phyloP scores from a whole-genome alignment of 768 basidiomycete species.

The Lentinula lateritia region DNA sequence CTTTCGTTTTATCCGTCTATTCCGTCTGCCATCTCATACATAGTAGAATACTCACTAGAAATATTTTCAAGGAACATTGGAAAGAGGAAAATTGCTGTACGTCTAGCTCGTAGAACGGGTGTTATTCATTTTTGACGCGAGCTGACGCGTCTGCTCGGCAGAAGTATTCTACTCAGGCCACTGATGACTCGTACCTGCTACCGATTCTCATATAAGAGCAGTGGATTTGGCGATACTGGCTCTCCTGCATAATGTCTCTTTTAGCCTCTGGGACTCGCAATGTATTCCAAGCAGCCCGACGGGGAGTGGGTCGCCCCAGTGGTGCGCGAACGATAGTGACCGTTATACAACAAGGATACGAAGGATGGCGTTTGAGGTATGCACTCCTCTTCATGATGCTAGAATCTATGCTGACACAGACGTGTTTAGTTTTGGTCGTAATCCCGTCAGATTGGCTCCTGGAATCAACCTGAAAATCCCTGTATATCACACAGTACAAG shows the following conservation, averaged over 20 bases:
- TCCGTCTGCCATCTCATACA: too few species aligned
- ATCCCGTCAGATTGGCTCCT: constrained; percentile 38
- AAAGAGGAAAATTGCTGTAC: too few species aligned
- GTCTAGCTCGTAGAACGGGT: too few species aligned
- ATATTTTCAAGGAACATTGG: too few species aligned
- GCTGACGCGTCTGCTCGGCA: neutral
- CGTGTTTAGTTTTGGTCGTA: constrained; percentile 33
- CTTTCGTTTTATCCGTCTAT: too few species aligned
- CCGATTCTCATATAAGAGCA: neutral
- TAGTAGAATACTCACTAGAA: too few species aligned
- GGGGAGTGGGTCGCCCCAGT: neutral
- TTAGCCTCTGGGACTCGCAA: neutral
- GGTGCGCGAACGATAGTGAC: constrained; percentile 33
- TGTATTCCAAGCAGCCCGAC: neutral
- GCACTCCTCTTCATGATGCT: constrained; percentile 3
- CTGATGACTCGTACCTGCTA: neutral
- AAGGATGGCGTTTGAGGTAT: constrained; percentile 46
- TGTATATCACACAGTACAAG: constrained; percentile 35
- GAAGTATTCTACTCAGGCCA: too few species aligned
- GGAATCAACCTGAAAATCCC: constrained; percentile 44
- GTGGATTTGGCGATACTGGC: neutral
- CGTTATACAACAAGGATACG: constrained; percentile 45
- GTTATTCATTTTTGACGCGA: too few species aligned
- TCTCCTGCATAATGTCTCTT: neutral
- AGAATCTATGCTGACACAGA: neutral